Percentiles rank a stretch among this genome's conserved stretches.
Conservation (phyloP, 2,329 filamentous ascomycete species). For the Fusarium pseudograminearum region DNA sequence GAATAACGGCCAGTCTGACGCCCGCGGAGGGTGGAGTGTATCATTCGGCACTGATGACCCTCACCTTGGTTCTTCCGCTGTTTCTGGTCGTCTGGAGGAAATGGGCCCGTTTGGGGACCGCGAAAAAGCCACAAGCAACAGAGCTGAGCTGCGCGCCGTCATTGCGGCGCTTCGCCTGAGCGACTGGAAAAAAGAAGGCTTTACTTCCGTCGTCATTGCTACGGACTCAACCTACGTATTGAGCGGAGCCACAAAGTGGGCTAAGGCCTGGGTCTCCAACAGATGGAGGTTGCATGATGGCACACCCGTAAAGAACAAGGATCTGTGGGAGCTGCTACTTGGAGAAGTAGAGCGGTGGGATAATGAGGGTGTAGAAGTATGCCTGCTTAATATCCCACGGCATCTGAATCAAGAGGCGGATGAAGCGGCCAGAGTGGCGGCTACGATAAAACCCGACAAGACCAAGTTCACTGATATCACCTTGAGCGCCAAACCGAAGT, state of each 20-base stretch:
- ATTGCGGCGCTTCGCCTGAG: neutral
- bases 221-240: neutral
- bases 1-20: neutral
- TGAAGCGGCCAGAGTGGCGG: neutral
- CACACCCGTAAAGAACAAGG: neutral
- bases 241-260: neutral
- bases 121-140: neutral
- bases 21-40: neutral
- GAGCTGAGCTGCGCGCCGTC: neutral
- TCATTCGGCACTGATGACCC: neutral
- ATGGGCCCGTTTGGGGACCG: neutral
- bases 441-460: neutral
- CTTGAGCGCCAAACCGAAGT: accelerated
- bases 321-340: neutral
- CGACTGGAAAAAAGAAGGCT: neutral
- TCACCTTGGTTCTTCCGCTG: accelerated
- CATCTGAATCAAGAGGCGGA: neutral
- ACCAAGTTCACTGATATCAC: neutral
- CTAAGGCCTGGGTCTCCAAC: neutral
- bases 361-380: accelerated
- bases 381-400: neutral
- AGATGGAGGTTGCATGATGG: neutral
- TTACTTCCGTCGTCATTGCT: neutral
- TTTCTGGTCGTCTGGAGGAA: neutral
- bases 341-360: neutral